These are phyloP conservation scores for Eucalyptus melliodora DNA, from an alignment of 345 rosid species.

Conservation along the genomic window DNA sequence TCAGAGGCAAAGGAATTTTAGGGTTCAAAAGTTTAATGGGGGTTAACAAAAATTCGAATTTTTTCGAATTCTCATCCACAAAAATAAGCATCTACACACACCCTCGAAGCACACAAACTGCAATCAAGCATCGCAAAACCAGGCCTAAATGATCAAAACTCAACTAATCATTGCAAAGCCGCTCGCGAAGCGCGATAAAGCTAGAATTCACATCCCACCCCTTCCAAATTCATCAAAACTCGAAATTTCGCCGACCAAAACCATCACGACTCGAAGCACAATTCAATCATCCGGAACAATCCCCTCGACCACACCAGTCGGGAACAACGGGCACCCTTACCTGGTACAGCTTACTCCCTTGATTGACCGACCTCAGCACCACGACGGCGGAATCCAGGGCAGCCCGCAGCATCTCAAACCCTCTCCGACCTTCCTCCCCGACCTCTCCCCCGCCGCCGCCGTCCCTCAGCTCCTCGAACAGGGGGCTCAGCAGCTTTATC, in stretches of 20 bases:
- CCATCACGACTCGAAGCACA: neutral
- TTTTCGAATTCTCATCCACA: neutral
- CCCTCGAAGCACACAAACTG: neutral
- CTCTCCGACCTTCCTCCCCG: constrained; percentile 24
- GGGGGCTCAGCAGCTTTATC: constrained; percentile 86
- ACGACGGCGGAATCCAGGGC: constrained; percentile 56
- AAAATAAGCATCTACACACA: neutral
- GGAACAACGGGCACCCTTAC: constrained; percentile 5
- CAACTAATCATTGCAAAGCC: neutral
- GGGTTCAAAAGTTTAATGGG: neutral
- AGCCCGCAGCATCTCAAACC: constrained; percentile 34
- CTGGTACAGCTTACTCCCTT: constrained; percentile 83
- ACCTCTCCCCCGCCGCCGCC: constrained; percentile 3
- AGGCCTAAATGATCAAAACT: neutral
- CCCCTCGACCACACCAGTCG: neutral
- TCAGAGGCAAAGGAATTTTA: neutral
- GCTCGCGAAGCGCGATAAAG: neutral
- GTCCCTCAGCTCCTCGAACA: constrained; percentile 83
- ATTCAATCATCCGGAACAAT: neutral
- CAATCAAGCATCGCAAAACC: neutral
- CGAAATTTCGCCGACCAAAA: neutral
- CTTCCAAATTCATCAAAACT: neutral
- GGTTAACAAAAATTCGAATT: neutral
- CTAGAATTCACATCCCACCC: neutral
- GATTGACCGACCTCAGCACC: constrained; percentile 46